Conservation (phyloP, 495 filamentous ascomycete genomes). For the Aspergillus hancockii region DNA sequence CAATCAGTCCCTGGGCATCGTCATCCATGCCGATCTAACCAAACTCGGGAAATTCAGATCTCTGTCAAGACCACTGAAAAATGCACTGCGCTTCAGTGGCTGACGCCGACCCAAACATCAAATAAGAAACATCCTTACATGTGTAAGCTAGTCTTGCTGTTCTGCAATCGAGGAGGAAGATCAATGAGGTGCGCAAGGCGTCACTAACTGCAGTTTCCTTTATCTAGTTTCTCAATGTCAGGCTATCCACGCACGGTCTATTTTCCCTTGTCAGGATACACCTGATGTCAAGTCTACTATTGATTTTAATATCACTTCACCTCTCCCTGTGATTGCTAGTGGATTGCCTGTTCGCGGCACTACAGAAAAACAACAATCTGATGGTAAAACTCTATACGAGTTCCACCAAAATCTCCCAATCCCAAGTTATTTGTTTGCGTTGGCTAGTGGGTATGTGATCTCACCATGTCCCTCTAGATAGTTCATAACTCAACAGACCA, state of each 20-base stretch:
- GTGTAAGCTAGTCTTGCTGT: conserved; percentile 52
- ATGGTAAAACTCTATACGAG: conserved; percentile 62
- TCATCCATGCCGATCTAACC: conserved; percentile 4
- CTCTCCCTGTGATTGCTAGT: conserved; percentile 84
- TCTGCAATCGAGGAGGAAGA: conserved; percentile 2
- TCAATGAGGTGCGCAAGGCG: not conserved
- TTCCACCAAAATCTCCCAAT: conserved; percentile 91
- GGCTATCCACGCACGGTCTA: conserved; percentile 87
- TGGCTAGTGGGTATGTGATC: conserved; percentile 69
- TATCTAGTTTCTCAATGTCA: conserved; percentile 84
- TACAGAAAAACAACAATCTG: conserved; percentile 35
- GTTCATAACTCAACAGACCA: conserved; percentile 6
- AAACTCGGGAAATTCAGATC: conserved; percentile 40
- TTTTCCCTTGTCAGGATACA: conserved; percentile 97
- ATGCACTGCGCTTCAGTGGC: conserved; percentile 92
- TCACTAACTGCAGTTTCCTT: not conserved
- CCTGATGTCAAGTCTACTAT: conserved; percentile 92
- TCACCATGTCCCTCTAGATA: not conserved
- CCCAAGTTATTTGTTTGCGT: conserved; percentile 87
- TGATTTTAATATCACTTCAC: conserved; percentile 82
- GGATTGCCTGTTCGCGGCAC: conserved; percentile 66
- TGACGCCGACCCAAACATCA: conserved; percentile 85
- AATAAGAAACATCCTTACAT: conserved; percentile 95
- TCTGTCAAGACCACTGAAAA: conserved; percentile 70
- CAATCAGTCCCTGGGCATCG: not conserved